phyloP scores from a whole-genome alignment of 202 grass and related monocot genomes.

The Hordeum pubiflorum region DNA sequence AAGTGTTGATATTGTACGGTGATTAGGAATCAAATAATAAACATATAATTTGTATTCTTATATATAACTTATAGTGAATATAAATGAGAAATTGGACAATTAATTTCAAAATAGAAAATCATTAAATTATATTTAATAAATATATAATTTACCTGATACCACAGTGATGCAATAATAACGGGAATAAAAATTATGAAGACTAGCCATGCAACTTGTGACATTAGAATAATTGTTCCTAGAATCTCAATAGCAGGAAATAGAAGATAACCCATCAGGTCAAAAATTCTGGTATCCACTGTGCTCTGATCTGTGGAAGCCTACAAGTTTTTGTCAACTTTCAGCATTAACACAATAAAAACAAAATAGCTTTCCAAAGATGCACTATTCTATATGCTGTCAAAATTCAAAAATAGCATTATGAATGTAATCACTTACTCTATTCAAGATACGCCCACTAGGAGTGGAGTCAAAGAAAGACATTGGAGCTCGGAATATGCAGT shows the following conservation, averaged over 20 bases:
- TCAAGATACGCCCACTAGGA: too few relatives aligned
- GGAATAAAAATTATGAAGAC: slow-evolving; percentile 64
- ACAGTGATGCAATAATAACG: slow-evolving; percentile 42
- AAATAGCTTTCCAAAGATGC: neutral
- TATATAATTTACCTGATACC: slow-evolving; percentile 55
- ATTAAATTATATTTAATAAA: too few relatives aligned
- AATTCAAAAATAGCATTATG: neutral
- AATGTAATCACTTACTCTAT: slow-evolving; percentile 38
- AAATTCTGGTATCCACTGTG: slow-evolving; percentile 44
- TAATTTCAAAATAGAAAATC: too few relatives aligned
- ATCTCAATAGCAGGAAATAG: slow-evolving; percentile 49
- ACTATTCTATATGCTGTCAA: too few relatives aligned
- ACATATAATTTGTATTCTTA: too few relatives aligned
- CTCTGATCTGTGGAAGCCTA: slow-evolving; percentile 61
- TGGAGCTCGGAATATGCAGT: slow-evolving; percentile 51
- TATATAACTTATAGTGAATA: too few relatives aligned
- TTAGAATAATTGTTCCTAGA: slow-evolving; percentile 43
- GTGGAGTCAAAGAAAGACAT: slow-evolving; percentile 78
- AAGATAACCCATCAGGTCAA: slow-evolving; percentile 34
- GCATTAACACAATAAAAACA: neutral
- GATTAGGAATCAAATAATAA: neutral
- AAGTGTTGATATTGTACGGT: too few relatives aligned
- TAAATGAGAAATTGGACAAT: too few relatives aligned
- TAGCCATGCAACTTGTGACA: slow-evolving; percentile 65
- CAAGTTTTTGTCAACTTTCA: neutral